Conservation (phyloP, 2,329 filamentous ascomycete species). For the Byssoonygena ceratinophila region DNA sequence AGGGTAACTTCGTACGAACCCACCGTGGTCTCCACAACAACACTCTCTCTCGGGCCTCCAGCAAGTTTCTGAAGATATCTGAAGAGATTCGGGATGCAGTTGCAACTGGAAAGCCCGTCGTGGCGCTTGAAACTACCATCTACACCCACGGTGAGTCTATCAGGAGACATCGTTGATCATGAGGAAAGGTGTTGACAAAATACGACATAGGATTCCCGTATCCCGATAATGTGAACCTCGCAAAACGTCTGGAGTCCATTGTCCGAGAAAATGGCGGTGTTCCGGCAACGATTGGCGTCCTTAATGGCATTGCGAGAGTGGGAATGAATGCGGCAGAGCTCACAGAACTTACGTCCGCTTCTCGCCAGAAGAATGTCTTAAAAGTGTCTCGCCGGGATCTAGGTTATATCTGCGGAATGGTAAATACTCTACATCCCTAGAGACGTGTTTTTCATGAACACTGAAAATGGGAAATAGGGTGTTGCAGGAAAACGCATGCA, state of each 20-base stretch:
- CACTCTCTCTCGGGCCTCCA: slow-evolving; percentile 19
- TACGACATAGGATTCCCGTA: slow-evolving; percentile 52
- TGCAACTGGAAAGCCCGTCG: slow-evolving; percentile 63
- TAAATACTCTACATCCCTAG: slow-evolving; percentile 34
- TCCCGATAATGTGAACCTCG: slow-evolving; percentile 62
- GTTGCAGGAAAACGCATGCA: slow-evolving; percentile 58
- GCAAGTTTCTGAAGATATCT: slow-evolving; percentile 56
- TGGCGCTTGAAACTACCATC: slow-evolving; percentile 90
- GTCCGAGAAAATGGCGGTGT: slow-evolving; percentile 72
- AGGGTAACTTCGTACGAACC: neutral
- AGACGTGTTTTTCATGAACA: neutral
- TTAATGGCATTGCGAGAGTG: slow-evolving; percentile 72
- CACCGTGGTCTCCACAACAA: neutral
- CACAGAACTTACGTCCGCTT: slow-evolving; percentile 53
- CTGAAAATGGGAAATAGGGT: slow-evolving; percentile 38
- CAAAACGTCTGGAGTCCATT: slow-evolving; percentile 67
- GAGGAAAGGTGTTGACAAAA: neutral
- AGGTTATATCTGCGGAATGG: slow-evolving; percentile 66
- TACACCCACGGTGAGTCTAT: slow-evolving; percentile 69
- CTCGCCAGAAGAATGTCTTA: slow-evolving; percentile 55
- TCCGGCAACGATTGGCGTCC: slow-evolving; percentile 80
- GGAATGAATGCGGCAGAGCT: slow-evolving; percentile 66
- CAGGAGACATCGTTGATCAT: neutral
- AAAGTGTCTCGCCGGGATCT: slow-evolving; percentile 86
- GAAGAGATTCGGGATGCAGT: slow-evolving; percentile 75